Evolutionary conservation across 192 early-diverging fungal genomes (phyloP).

Genomic region (Ambispora gerdemannii): DNA sequence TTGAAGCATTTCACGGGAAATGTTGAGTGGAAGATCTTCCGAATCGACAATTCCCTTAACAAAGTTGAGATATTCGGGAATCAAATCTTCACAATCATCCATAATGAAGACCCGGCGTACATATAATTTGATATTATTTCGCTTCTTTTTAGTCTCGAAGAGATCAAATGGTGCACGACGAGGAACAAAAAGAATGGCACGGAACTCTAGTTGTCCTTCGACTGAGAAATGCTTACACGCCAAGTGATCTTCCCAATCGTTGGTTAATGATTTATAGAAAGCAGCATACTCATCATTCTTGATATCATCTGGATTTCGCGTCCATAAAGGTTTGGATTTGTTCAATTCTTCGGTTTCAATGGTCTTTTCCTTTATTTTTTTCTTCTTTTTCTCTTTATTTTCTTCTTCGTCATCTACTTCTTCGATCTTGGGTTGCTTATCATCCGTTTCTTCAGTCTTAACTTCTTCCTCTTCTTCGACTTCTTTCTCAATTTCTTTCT

Average conservation of each 20-base stretch:
- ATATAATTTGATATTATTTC: constrained; percentile 99
- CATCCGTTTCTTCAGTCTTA: background rate
- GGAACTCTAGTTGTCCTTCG: constrained; percentile 99
- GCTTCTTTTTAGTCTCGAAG: constrained; percentile 99
- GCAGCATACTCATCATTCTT: constrained; percentile 92
- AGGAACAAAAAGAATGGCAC: constrained; percentile 96
- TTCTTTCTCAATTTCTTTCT: constrained; percentile 98
- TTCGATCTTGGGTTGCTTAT: constrained; percentile 26
- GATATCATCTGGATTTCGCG: constrained; percentile 97
- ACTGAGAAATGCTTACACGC: constrained; percentile 98
- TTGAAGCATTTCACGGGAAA: constrained; percentile 99
- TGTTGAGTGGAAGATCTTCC: constrained; percentile 99
- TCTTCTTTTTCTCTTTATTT: constrained; percentile 27
- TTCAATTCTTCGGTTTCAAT: constrained; percentile 77
- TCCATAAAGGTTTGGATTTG: constrained; percentile 99
- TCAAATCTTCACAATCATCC: constrained; percentile 99
- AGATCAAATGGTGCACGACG: constrained; percentile 96
- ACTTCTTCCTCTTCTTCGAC: constrained; percentile 69
- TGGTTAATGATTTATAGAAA: constrained; percentile 98
- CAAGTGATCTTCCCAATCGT: constrained; percentile 99
- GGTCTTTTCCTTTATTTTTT: constrained; percentile 17
- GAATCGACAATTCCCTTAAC: constrained; percentile 99
- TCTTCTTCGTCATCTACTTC: constrained; percentile 32
- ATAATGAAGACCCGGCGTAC: constrained; percentile 99
- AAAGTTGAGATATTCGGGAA: constrained; percentile 99